These are phyloP conservation scores for Lasiosphaeria ovina DNA, from an alignment of 495 filamentous ascomycete species.

Conservation along the genomic window DNA sequence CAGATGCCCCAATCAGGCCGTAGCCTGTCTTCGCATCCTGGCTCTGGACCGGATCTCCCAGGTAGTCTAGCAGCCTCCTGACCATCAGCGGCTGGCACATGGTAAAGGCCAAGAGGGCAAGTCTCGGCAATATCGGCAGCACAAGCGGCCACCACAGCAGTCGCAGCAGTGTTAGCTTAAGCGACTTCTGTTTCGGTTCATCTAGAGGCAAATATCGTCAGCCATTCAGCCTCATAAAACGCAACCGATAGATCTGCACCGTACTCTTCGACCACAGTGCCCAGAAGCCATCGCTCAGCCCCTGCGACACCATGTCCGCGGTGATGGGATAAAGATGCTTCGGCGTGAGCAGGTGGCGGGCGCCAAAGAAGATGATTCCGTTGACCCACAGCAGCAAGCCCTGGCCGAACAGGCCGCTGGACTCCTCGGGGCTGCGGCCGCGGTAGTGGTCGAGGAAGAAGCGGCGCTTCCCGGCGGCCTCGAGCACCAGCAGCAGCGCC, in stretches of 20 bases:
- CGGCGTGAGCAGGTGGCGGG: conserved; percentile 38
- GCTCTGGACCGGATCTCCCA: conserved; percentile 6
- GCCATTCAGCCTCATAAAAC: background rate
- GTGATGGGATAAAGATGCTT: conserved; percentile 42
- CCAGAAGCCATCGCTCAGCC: conserved; percentile 4
- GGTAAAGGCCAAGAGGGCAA: conserved; percentile 18
- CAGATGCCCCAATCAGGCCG: conserved; percentile 51
- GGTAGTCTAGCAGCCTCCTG: conserved; percentile 4
- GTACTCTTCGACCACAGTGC: background rate
- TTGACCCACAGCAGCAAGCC: conserved; percentile 62
- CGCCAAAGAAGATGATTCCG: conserved; percentile 50
- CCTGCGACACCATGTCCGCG: conserved; percentile 7
- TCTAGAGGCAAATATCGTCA: background rate
- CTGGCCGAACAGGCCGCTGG: conserved; percentile 50
- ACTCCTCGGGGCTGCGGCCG: conserved; percentile 47
- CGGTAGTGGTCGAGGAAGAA: conserved; percentile 15
- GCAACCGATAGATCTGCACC: background rate
- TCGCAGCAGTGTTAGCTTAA: conserved; percentile 4
- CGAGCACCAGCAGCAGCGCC: conserved; percentile 44
- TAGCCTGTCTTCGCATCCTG: conserved; percentile 6
- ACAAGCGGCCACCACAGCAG: conserved; percentile 14
- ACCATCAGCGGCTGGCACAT: conserved; percentile 15
- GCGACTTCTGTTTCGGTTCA: background rate
- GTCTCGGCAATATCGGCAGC: conserved; percentile 7
- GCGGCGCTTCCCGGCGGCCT: conserved; percentile 38